These are phyloP conservation scores for Volutella citrinella DNA, from an alignment of 2,329 filamentous ascomycete genomes.

Conservation along the genomic window DNA sequence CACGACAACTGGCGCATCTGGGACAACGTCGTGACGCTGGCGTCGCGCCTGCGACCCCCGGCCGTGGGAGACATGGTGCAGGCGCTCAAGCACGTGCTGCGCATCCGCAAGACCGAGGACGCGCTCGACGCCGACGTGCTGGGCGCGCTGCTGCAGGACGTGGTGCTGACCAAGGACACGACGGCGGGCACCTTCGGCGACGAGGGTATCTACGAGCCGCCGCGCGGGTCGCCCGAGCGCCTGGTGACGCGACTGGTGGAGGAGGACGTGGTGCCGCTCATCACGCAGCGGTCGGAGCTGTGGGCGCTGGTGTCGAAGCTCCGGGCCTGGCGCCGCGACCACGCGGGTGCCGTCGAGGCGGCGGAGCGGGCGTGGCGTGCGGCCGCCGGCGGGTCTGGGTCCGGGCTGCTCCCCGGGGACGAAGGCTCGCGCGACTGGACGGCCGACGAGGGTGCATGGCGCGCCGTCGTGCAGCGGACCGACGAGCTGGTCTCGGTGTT, in stretches of 20 bases:
- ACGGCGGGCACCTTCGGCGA: conserved; percentile 13
- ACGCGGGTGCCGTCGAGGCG: conserved; percentile 70
- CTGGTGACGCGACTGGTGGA: conserved; percentile 73
- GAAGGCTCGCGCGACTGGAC: conserved; percentile 33
- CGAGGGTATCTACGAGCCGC: conserved; percentile 32
- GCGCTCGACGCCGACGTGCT: conserved; percentile 75
- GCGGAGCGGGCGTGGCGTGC: conserved; percentile 89
- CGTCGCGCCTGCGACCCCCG: conserved; percentile 72
- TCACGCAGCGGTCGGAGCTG: conserved; percentile 73
- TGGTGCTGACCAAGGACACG: conserved; percentile 48
- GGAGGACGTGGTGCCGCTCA: conserved; percentile 71
- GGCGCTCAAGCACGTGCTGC: conserved; percentile 71
- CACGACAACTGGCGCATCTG: conserved; percentile 90
- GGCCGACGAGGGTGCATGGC: conserved; percentile 63
- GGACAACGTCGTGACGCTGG: conserved; percentile 92
- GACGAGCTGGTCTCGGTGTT: conserved; percentile 79
- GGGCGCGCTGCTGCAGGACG: conserved; percentile 67
- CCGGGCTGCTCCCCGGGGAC: conserved; percentile 42
- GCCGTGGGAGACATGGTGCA: conserved; percentile 72
- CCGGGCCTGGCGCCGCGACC: conserved; percentile 70
- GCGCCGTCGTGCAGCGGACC: conserved; percentile 71
- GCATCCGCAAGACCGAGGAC: conserved; percentile 73
- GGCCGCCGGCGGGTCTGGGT: conserved; percentile 51
- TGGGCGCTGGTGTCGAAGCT: conserved; percentile 74
- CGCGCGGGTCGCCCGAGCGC: conserved; percentile 58